phyloP scores from a whole-genome alignment of 2,329 filamentous ascomycete genomes.

The Fusarium beomiforme region DNA sequence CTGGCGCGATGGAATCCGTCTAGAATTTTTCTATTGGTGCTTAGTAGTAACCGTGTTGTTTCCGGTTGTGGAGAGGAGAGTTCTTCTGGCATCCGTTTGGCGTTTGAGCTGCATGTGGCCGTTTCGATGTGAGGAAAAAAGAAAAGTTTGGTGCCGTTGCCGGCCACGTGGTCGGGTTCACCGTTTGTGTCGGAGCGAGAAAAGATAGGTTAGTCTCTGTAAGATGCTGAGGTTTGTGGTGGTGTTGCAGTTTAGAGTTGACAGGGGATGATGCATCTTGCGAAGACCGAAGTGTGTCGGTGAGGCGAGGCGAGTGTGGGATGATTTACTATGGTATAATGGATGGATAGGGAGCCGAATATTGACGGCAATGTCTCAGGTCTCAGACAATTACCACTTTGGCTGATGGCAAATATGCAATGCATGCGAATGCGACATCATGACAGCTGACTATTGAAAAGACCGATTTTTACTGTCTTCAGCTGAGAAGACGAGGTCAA shows the following conservation, averaged over 20 bases:
- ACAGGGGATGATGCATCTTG: background rate
- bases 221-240: background rate
- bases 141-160: background rate
- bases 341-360: background rate
- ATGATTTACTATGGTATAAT: too few relatives aligned
- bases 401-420: background rate
- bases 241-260: background rate
- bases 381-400: background rate
- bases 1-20: background rate
- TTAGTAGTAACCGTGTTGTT: background rate
- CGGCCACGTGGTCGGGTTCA: background rate
- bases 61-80: background rate
- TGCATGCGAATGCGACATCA: background rate
- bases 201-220: background rate
- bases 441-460: background rate
- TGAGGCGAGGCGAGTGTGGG: background rate
- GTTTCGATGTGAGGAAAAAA: background rate
- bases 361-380: background rate
- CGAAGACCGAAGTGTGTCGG: background rate
- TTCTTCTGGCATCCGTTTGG: background rate
- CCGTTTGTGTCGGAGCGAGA: background rate
- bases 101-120: background rate
- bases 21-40: conserved; percentile 4
- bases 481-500: background rate
- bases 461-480: background rate